Evolutionary conservation across 495 filamentous ascomycete species (phyloP).

Genomic region (Talaromyces nanjingensis): DNA sequence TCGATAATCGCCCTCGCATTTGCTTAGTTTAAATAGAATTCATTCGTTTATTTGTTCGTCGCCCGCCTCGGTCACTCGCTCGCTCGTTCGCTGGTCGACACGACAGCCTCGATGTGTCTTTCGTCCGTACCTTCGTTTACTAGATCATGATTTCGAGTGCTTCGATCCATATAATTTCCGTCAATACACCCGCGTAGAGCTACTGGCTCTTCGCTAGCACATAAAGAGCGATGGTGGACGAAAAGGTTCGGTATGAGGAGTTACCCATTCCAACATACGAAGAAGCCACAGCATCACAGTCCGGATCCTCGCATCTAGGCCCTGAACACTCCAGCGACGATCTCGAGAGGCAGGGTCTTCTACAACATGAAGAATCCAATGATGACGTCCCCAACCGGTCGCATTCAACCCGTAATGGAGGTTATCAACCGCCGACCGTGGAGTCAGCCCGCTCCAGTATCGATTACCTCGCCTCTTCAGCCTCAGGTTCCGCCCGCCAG

Average conservation of each 20-base stretch:
- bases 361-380: slow-evolving; percentile 30
- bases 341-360: slow-evolving; percentile 56
- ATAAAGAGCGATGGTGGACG: slow-evolving; percentile 42
- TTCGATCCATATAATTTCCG: slow-evolving; percentile 21
- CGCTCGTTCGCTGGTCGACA: slow-evolving; percentile 5
- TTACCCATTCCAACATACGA: slow-evolving; percentile 93
- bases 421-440: slow-evolving; percentile 70
- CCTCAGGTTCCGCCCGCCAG: slow-evolving; percentile 31
- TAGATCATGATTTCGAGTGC: slow-evolving; percentile 41
- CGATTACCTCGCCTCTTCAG: slow-evolving; percentile 45
- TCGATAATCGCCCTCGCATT: background rate
- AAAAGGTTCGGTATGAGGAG: slow-evolving; percentile 55
- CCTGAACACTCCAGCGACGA: slow-evolving; percentile 46
- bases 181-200: slow-evolving; percentile 30
- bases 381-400: slow-evolving; percentile 17
- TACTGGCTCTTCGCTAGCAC: slow-evolving; percentile 17
- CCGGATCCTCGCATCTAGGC: slow-evolving; percentile 55
- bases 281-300: slow-evolving; percentile 66
- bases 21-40: background rate
- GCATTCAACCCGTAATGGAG: slow-evolving; percentile 30
- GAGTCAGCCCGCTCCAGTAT: slow-evolving; percentile 60
- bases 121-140: slow-evolving; percentile 21
- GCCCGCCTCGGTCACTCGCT: background rate
- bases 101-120: slow-evolving; percentile 8
- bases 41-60: background rate